phyloP scores from a whole-genome alignment of 768 basidiomycete genomes.

The Pseudohyphozyma bogoriensis region DNA sequence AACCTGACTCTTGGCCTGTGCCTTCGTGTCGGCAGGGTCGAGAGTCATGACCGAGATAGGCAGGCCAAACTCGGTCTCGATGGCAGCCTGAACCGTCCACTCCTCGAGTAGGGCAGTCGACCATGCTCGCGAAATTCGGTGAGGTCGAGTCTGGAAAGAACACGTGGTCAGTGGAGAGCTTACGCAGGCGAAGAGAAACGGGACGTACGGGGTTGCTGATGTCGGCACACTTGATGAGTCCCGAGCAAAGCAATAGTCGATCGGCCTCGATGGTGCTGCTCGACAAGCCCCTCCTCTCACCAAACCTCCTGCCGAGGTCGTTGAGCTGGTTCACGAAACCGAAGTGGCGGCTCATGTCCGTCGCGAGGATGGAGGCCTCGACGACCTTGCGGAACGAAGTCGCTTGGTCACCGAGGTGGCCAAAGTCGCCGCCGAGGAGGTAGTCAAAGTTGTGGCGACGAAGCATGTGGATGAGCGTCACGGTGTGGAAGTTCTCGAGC shows the following conservation, averaged over 20 bases:
- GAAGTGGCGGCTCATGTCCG: conserved; percentile 86
- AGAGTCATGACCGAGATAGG: conserved; percentile 48
- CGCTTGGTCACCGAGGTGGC: conserved; percentile 12
- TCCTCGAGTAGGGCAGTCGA: conserved; percentile 76
- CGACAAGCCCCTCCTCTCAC: conserved; percentile 30
- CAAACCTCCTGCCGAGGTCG: conserved; percentile 41
- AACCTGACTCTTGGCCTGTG: conserved; percentile 72
- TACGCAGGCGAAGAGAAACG: background rate
- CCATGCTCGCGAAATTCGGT: conserved; percentile 86
- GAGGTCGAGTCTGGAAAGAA: conserved; percentile 66
- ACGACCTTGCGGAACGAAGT: conserved; percentile 59
- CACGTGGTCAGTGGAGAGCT: background rate
- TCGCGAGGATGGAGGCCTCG: conserved; percentile 73
- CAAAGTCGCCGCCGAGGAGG: conserved; percentile 29
- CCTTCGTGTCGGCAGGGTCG: conserved; percentile 43
- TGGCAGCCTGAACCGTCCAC: conserved; percentile 79
- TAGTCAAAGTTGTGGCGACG: conserved; percentile 28
- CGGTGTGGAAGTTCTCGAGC: conserved; percentile 51
- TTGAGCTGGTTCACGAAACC: conserved; percentile 66
- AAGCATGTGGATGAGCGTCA: conserved; percentile 34
- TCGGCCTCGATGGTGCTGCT: conserved; percentile 36
- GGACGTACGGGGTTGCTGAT: conserved; percentile 89
- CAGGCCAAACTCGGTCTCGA: conserved; percentile 69
- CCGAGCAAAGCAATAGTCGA: conserved; percentile 70
- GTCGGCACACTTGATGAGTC: conserved; percentile 92